Evolutionary conservation across 805 yeast species (phyloP), one percentile per base, ranked within the genome.

Genomic region (Dipodascopsis uninucleata): DNA sequence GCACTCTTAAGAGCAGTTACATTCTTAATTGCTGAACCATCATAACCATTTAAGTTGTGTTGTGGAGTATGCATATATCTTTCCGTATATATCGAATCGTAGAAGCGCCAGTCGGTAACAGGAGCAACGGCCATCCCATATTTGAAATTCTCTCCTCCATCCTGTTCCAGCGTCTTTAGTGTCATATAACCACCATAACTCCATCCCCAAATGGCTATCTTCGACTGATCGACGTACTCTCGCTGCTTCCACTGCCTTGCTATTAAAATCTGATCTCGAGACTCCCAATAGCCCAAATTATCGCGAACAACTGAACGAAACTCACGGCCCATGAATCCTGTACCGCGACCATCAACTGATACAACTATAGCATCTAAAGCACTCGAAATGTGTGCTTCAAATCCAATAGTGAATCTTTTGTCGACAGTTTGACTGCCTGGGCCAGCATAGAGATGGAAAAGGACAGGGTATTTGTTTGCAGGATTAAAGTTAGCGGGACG

Each of bases 51-150:
- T 1, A 69, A 60, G 61, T 89, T 86, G 36, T 74, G 70, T 57
- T 74, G 71, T 1, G 97, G 97, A 1, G 80, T 74, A 53, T 85
- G 85, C 95, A 93, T 84, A 64, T 93, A 93, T 52, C 98, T 70
- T 68, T 93, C 98, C 0, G 97, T 90, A 65, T 93, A 90, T 14
- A 90, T 78, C 1, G 96, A 84, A 66, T 90, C 97, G 62, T 90
- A 93, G 43, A 85, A 74, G 43, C 78, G 67, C 97, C 97, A 93
- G 62, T 88, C 84, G 0, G 97, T 93, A 2, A 93, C 98, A 1
- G 98, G 98, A 0, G 98, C 98, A 20, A 93, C 97, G 0, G 97
- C 82, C 75, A 88, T 79, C 7, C 97, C 97, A 63, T 80, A 93
- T 46, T 77, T 77, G 72, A 93, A 89, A 12, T 79, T 77, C 28